A percentile compares a stretch with the other conserved stretches of the same genome.
These are phyloP conservation scores for Citrus glauca DNA, from an alignment of 345 rosid genomes.

Conservation along the genomic window DNA sequence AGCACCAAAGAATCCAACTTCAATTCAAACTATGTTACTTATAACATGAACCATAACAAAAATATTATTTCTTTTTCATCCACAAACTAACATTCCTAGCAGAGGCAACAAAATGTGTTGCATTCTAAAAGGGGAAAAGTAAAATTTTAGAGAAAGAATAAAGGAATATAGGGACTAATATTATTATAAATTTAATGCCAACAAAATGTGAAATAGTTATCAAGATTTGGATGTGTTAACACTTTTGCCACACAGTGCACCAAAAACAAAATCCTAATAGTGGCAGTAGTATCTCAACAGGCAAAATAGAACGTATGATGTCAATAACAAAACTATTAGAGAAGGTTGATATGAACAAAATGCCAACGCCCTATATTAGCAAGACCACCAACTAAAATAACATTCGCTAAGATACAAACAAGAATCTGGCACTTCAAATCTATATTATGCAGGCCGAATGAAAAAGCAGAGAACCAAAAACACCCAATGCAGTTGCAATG, in stretches of 20 bases:
- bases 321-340: neutral
- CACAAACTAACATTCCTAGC: neutral
- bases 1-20: conserved; percentile 5
- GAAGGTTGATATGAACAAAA: neutral
- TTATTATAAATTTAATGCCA: neutral
- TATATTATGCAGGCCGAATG: neutral
- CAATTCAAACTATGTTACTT: neutral
- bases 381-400: neutral
- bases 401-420: neutral
- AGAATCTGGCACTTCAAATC: neutral
- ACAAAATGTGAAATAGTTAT: neutral
- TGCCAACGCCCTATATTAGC: neutral
- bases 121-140: neutral
- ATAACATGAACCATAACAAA: neutral
- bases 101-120: neutral
- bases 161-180: neutral
- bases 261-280: neutral
- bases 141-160: neutral
- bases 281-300: neutral
- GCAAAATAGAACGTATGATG: neutral
- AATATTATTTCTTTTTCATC: neutral
- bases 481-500: neutral
- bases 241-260: neutral
- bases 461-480: neutral
- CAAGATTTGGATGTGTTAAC: neutral